Conservation (phyloP, 2,329 filamentous ascomycete species). For the Monosporascus ibericus region DNA sequence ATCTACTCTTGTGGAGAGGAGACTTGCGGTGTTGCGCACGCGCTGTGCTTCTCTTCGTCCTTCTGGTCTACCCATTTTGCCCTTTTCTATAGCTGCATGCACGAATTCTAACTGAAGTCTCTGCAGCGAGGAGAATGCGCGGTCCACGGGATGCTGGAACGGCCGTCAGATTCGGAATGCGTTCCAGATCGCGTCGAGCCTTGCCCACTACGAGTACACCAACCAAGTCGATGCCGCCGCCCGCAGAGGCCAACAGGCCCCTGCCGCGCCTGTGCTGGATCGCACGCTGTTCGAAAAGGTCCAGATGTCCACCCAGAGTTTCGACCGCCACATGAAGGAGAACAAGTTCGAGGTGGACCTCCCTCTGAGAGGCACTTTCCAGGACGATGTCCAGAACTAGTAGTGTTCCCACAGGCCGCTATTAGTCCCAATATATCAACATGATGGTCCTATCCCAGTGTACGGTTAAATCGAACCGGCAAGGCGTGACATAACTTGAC, state of each 20-base stretch:
- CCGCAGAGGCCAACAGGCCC: slow-evolving; percentile 25
- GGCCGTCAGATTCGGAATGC: slow-evolving; percentile 29
- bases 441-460: no score
- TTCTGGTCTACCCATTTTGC: no score
- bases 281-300: slow-evolving; percentile 34
- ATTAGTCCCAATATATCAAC: no score
- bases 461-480: no score
- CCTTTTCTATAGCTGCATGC: no score
- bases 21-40: no score
- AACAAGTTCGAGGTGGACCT: slow-evolving; percentile 28
- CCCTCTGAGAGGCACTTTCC: slow-evolving; percentile 27
- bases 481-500: no score
- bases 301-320: slow-evolving; percentile 36
- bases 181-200: slow-evolving; percentile 28
- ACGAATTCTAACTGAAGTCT: no score
- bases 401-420: background rate
- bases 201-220: slow-evolving; percentile 32
- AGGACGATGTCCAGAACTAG: slow-evolving; percentile 16
- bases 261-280: slow-evolving; percentile 31
- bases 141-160: slow-evolving; percentile 26
- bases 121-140: slow-evolving; percentile 14
- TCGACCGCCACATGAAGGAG: slow-evolving; percentile 36
- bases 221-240: slow-evolving; percentile 23
- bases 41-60: no score
- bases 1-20: no score